These are phyloP conservation scores for Glycine tomentella DNA, from an alignment of 306 rosid species.

Conservation along the genomic window DNA sequence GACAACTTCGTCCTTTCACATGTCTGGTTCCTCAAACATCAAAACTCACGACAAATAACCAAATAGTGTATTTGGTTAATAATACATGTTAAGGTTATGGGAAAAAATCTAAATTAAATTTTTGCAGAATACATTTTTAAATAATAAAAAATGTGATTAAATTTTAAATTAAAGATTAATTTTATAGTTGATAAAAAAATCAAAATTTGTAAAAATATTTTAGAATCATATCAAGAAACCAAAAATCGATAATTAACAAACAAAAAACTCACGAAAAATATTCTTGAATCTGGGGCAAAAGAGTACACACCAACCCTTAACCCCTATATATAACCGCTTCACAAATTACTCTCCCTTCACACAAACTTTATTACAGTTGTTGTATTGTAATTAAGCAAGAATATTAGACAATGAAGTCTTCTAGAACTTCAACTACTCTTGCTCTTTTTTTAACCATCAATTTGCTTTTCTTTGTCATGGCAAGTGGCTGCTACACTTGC, in stretches of 20 bases:
- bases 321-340: constrained; percentile 58
- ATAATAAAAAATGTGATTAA: too few relatives aligned
- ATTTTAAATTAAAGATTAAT: too few relatives aligned
- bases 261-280: background rate
- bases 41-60: background rate
- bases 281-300: constrained; percentile 24
- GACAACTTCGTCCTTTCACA: constrained; percentile 43
- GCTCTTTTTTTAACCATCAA: constrained; percentile 58
- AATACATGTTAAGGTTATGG: too few relatives aligned
- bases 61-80: too few relatives aligned
- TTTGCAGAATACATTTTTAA: too few relatives aligned
- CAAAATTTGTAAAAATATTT: too few relatives aligned
- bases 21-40: constrained; percentile 34
- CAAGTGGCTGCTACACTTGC: constrained; percentile 66
- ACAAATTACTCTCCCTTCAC: constrained; percentile 45
- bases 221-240: too few relatives aligned
- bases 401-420: constrained; percentile 50
- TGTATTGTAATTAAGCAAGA: too few relatives aligned
- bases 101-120: too few relatives aligned
- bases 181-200: too few relatives aligned
- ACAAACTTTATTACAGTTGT: constrained; percentile 14
- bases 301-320: background rate
- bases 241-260: too few relatives aligned
- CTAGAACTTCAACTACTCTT: constrained; percentile 41
- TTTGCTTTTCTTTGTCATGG: constrained; percentile 55